phyloP scores from a whole-genome alignment of 106 monocot species.

The Triglochin maritima region DNA sequence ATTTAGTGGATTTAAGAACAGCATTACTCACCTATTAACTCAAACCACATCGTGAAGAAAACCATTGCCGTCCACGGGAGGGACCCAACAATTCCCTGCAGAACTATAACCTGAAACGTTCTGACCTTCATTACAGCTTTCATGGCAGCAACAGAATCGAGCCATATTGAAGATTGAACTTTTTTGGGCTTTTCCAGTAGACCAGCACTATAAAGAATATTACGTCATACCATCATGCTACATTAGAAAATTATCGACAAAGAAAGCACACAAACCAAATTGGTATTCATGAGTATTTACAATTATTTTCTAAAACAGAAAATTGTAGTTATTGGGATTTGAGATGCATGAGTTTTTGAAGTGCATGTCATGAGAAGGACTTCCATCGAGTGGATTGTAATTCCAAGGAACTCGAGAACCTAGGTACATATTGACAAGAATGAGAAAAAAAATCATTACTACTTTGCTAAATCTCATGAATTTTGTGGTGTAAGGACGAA shows the following conservation, averaged over 20 bases:
- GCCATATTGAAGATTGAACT: conserved; percentile 36
- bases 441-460: no score
- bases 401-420: no score
- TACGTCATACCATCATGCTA: background rate
- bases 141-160: conserved; percentile 51
- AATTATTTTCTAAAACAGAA: background rate
- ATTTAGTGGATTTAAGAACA: no score
- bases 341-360: background rate
- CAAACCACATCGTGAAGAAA: conserved; percentile 99
- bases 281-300: no score
- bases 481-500: no score
- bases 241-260: background rate
- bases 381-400: background rate
- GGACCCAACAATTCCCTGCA: conserved; percentile 90
- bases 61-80: conserved; percentile 96
- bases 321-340: background rate
- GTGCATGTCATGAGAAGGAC: background rate
- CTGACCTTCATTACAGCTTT: conserved; percentile 70
- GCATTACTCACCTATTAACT: conserved; percentile 69
- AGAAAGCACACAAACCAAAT: background rate
- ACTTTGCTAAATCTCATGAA: no score
- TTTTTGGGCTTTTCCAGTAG: conserved; percentile 26
- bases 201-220: conserved; percentile 15
- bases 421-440: no score
- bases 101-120: conserved; percentile 88